These are phyloP conservation scores for Aurantiochytrium sp. DNA, from an alignment of 108 stramenopile genomes.

Conservation along the genomic window DNA sequence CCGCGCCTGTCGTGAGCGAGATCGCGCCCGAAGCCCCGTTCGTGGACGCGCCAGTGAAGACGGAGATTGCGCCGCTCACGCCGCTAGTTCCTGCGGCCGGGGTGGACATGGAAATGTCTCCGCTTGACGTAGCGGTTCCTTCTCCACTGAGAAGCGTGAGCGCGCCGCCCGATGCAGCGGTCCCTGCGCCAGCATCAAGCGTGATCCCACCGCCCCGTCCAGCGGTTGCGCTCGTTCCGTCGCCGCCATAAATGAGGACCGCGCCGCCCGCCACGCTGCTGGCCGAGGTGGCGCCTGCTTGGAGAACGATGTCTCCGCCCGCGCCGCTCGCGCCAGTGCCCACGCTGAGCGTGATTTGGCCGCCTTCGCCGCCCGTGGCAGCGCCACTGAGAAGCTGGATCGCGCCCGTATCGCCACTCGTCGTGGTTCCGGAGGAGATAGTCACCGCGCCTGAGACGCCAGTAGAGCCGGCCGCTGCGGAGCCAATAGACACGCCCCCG, in stretches of 20 bases:
- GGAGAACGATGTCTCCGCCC: slow-evolving; percentile 41
- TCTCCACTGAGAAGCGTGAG: neutral
- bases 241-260: neutral
- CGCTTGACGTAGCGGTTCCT: neutral
- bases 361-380: neutral
- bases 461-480: neutral
- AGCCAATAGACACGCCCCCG: neutral
- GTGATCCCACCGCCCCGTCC: neutral
- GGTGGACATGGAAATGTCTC: neutral
- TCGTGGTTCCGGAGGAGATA: neutral
- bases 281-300: neutral
- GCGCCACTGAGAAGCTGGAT: neutral
- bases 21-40: neutral
- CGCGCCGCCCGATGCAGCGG: neutral
- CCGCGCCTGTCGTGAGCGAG: slow-evolving; percentile 29
- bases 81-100: neutral
- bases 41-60: neutral
- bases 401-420: neutral
- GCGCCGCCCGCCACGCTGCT: neutral
- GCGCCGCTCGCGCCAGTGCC: slow-evolving; percentile 38
- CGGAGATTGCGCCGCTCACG: neutral
- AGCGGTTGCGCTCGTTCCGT: neutral
- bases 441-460: neutral
- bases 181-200: neutral
- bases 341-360: neutral